These are phyloP conservation scores for Myriosclerotinia scirpicola DNA, from an alignment of 2,329 filamentous ascomycete species.

Conservation along the genomic window DNA sequence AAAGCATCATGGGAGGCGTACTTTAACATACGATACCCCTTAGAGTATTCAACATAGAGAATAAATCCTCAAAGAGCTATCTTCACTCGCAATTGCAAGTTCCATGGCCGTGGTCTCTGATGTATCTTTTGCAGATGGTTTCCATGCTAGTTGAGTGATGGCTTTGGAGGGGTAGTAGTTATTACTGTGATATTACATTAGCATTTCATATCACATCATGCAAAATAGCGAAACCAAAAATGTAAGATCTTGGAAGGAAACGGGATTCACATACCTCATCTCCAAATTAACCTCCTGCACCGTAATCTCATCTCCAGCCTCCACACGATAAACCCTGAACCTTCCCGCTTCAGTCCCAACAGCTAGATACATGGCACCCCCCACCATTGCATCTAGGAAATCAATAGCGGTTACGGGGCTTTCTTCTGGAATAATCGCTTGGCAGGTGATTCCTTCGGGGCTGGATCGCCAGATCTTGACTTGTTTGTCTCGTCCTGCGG, in stretches of 20 bases:
- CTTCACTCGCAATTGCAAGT: constrained; percentile 49
- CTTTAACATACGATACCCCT: constrained; percentile 26
- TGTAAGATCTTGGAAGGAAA: neutral
- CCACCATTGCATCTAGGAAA: constrained; percentile 50
- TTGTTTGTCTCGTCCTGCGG: constrained; percentile 84
- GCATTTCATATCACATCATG: no score
- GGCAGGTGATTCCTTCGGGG: constrained; percentile 37
- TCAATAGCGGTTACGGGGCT: constrained; percentile 70
- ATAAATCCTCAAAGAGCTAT: constrained; percentile 60
- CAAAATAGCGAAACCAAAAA: neutral
- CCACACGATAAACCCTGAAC: constrained; percentile 34
- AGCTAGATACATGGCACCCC: constrained; percentile 48
- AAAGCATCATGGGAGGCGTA: constrained; percentile 18
- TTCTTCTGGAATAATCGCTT: constrained; percentile 53
- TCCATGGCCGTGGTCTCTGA: constrained; percentile 29
- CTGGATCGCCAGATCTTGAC: constrained; percentile 66
- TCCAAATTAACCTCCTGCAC: constrained; percentile 27
- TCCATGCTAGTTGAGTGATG: constrained; percentile 63
- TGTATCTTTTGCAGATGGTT: constrained; percentile 46
- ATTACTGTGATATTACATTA: constrained; percentile 42
- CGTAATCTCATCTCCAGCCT: constrained; percentile 23
- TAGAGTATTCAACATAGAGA: constrained; percentile 42
- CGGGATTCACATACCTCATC: constrained; percentile 1
- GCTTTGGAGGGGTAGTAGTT: constrained; percentile 45
- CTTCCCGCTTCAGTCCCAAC: constrained; percentile 54